phyloP scores from a whole-genome alignment of 495 filamentous ascomycete genomes.

The Penicillium mononematosum region DNA sequence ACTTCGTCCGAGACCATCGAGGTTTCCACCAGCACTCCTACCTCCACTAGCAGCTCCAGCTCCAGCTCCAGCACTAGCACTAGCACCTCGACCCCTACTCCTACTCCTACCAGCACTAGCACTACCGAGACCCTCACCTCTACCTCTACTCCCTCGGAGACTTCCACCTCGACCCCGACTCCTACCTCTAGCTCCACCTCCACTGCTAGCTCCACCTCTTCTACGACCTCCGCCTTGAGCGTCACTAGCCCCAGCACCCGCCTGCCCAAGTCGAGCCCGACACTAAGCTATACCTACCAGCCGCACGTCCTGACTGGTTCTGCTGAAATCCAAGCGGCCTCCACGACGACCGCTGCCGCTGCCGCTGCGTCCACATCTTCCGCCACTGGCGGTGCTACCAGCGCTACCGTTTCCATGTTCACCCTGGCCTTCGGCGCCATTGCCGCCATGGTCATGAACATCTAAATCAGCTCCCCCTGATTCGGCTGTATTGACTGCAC shows the following conservation, averaged over 20 bases:
- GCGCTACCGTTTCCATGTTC: conserved; percentile 27
- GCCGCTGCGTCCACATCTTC: conserved; percentile 14
- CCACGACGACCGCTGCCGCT: conserved; percentile 16
- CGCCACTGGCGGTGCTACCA: conserved; percentile 22
- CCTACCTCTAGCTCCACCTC: conserved; percentile 16
- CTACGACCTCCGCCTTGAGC: conserved; percentile 33
- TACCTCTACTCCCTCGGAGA: conserved; percentile 21
- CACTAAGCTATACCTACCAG: conserved; percentile 13
- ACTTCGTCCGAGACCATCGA: conserved; percentile 17
- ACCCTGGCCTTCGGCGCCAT: conserved; percentile 32
- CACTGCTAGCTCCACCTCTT: conserved; percentile 10
- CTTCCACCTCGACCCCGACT: conserved; percentile 22
- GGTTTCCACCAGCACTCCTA: conserved; percentile 19
- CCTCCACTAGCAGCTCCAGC: conserved; percentile 21
- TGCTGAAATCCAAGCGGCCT: conserved; percentile 13
- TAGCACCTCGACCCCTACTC: conserved; percentile 26
- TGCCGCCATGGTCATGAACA: conserved; percentile 27
- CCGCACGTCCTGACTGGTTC: conserved; percentile 10
- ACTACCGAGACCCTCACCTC: conserved; percentile 26
- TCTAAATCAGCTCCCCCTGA: conserved; percentile 18
- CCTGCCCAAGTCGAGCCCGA: conserved; percentile 21
- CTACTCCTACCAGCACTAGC: conserved; percentile 23
- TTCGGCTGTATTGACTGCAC: conserved; percentile 6
- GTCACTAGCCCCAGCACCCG: conserved; percentile 38
- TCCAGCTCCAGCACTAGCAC: conserved; percentile 27